A percentile compares a stretch with the other conserved stretches of the same genome.
These are phyloP conservation scores for Chalciporus sphaerocephalus DNA, from an alignment of 768 basidiomycete species.

Conservation along the genomic window DNA sequence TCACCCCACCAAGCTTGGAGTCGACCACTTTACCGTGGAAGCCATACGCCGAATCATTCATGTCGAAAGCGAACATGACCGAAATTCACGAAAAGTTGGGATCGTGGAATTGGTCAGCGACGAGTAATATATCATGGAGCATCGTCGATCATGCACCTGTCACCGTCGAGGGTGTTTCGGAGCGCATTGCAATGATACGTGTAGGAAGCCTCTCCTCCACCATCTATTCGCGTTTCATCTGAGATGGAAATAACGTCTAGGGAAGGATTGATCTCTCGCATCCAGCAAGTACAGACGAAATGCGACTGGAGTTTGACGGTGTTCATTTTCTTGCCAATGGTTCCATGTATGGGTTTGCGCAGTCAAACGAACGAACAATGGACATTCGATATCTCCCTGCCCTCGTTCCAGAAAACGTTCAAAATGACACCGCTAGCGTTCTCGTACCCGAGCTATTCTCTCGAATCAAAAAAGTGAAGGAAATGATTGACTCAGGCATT, in stretches of 20 bases:
- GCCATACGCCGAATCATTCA: conserved; percentile 44
- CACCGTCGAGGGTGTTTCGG: conserved; percentile 34
- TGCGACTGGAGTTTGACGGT: conserved; percentile 71
- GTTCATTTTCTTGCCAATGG: conserved; percentile 72
- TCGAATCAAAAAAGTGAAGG: conserved; percentile 55
- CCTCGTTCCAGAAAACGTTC: conserved; percentile 51
- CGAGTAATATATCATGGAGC: conserved; percentile 60
- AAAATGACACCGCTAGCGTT: conserved; percentile 55
- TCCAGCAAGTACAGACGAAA: conserved; percentile 46
- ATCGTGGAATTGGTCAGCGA: conserved; percentile 67
- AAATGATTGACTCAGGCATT: conserved; percentile 61
- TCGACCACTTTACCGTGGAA: conserved; percentile 44
- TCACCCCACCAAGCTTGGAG: conserved; percentile 46
- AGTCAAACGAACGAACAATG: conserved; percentile 50
- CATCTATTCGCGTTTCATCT: conserved; percentile 4
- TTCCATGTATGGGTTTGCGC: conserved; percentile 71
- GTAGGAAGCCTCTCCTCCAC: conserved; percentile 40
- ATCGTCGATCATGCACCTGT: conserved; percentile 55
- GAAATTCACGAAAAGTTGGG: conserved; percentile 45
- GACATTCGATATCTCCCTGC: conserved; percentile 67
- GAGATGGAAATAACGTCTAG: conserved; percentile 34
- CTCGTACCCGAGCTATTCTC: conserved; percentile 57
- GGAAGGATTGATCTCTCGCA: conserved; percentile 70
- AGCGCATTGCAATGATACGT: conserved; percentile 57
- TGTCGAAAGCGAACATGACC: conserved; percentile 49